Percentiles rank a stretch among this genome's conserved stretches.
phyloP scores from a whole-genome alignment of 2,329 filamentous ascomycete species.

The Hypoxylon sp. region DNA sequence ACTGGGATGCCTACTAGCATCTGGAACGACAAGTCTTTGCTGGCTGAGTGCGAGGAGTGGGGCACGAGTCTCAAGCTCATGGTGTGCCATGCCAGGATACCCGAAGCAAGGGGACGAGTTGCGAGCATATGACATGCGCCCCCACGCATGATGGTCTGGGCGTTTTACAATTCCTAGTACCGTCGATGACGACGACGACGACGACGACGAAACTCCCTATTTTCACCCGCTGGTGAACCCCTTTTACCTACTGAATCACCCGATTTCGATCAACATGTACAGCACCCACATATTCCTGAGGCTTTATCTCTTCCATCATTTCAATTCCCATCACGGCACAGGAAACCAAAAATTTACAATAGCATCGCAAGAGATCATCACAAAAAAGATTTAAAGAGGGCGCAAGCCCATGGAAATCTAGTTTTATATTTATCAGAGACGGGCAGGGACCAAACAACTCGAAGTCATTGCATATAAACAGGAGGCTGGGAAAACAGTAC shows the following conservation, averaged over 20 bases:
- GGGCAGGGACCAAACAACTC: slow-evolving; percentile 44
- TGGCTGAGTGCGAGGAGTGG: slow-evolving; percentile 87
- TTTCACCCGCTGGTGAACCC: not conserved
- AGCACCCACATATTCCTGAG: slow-evolving; percentile 19
- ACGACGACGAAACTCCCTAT: slow-evolving; percentile 7
- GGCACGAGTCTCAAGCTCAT: slow-evolving; percentile 90
- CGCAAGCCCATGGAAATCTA: slow-evolving; percentile 46
- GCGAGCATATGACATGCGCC: slow-evolving; percentile 60
- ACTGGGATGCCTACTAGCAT: slow-evolving; percentile 73
- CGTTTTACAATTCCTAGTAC: not conserved
- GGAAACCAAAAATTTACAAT: slow-evolving; percentile 21
- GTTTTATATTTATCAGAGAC: slow-evolving; percentile 38
- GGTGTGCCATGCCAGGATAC: slow-evolving; percentile 91
- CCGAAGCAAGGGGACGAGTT: slow-evolving; percentile 63
- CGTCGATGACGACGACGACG: not conserved
- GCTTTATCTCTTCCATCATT: slow-evolving; percentile 13
- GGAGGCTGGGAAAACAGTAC: slow-evolving; percentile 46
- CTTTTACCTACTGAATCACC: slow-evolving; percentile 3
- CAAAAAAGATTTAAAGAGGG: slow-evolving; percentile 46
- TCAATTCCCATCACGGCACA: slow-evolving; percentile 30
- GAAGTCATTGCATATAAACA: slow-evolving; percentile 35
- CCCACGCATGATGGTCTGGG: not conserved
- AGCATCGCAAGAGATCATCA: slow-evolving; percentile 41
- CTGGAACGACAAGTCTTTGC: slow-evolving; percentile 80
- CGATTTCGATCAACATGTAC: slow-evolving; percentile 27